Base-by-base conservation (phyloP, 371 early-diverging fungal genomes). In the Dichotomocladium elegans region DNA sequence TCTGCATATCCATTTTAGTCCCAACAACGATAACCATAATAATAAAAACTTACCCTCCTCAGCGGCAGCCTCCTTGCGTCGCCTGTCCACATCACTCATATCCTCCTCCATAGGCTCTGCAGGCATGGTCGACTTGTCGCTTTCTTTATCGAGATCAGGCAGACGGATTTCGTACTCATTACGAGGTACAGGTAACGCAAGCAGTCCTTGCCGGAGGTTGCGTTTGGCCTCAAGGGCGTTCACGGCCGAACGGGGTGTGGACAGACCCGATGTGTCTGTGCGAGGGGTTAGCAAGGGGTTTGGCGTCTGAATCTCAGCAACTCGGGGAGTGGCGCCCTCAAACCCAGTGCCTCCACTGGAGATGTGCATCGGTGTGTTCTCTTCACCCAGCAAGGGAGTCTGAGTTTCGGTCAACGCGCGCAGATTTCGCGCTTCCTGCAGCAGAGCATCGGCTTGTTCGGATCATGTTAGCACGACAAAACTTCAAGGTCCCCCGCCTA, bases 131-230 rank as follows among this genome's bases (percentile, higher is more conserved):
- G 41, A 57, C 4, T 73, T 65, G 14, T 79, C 74, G 2, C 61
- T 63, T 15, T 75, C 70, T 17, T 74, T 68, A 14, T 69, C 74
- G 34, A 74, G 49, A 19, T 93, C 92, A 1, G 95, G 96, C 35
- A 93, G 61, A 14, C 91, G 87, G 43, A 98, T 87, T 47, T 94
- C 92, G 67, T 95, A 94, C 55, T 95, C 94, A 60, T 96, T 96
- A 50, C 90, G 88, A 31, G 98, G 98, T 50, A 80, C 77, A 3
- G 98, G 98, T n/a, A 98, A 69, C 22, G 74, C 65, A 12, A 71
- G 60, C 14, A 93, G 73, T n/a, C 81, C 77, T 37, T 79, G 66
- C 17, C 63, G 33, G 1, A 86, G 59, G 37, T 72, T 77, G 55
- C 67, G 78, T 55, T 67, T 83, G 41, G 63, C 66, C 40, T 55